phyloP scores from a whole-genome alignment of 768 basidiomycete species.

The Suillus tomentosus region DNA sequence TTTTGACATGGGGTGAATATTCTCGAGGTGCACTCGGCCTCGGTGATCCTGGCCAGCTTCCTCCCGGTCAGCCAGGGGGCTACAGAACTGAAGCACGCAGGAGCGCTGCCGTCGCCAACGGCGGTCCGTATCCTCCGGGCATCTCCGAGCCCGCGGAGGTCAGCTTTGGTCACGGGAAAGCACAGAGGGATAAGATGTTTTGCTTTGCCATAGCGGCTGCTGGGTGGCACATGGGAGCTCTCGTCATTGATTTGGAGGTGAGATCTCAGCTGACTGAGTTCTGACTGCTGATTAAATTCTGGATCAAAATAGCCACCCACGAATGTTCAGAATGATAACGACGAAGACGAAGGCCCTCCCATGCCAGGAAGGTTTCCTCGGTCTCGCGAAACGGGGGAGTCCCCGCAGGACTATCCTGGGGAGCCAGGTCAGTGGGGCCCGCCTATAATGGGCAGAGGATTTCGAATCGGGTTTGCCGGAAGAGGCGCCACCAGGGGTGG shows the following conservation, averaged over 20 bases:
- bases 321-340: conserved; percentile 40
- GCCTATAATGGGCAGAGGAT: conserved; percentile 25
- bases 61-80: conserved; percentile 60
- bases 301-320: conserved; percentile 25
- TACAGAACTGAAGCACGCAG: conserved; percentile 44
- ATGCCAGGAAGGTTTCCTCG: conserved; percentile 40
- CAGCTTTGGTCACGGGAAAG: conserved; percentile 63
- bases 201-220: conserved; percentile 80
- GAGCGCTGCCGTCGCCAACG: conserved; percentile 28
- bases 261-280: conserved; percentile 6
- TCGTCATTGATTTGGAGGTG: conserved; percentile 85
- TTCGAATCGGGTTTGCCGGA: conserved; percentile 64
- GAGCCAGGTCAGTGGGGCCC: conserved; percentile 20
- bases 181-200: conserved; percentile 57
- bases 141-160: conserved; percentile 70
- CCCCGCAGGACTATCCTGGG: conserved; percentile 13
- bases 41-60: conserved; percentile 65
- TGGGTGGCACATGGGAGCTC: conserved; percentile 91
- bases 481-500: conserved; percentile 42
- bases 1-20: conserved; percentile 81
- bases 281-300: conserved; percentile 8
- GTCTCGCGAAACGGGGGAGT: conserved; percentile 17
- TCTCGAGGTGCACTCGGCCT: conserved; percentile 84
- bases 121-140: conserved; percentile 34
- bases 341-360: conserved; percentile 28